Evolutionary conservation across 2,329 filamentous ascomycete species (phyloP), one percentile per base, ranked within the genome.

Genomic region (Trichoderma gracile): DNA sequence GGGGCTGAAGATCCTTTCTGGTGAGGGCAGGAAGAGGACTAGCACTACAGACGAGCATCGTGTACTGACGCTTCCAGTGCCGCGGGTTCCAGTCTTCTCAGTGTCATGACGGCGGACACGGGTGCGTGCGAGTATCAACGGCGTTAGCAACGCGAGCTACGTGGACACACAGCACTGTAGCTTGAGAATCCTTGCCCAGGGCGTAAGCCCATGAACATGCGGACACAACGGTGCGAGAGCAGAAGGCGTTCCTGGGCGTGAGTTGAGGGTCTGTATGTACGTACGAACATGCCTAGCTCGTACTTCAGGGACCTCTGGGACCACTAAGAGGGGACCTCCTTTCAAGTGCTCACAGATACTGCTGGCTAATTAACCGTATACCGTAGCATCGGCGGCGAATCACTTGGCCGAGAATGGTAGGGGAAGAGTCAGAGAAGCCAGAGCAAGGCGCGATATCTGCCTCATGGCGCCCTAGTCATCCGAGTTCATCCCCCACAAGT

Each of bases 401-500:
- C 33, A 15, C 49, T 33, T 52, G 53, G 27, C 43, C 53, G 38
- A 45, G 19, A 43, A 15, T n/a, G 38, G 52, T 43, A 55, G 52
- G 33, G 33, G 42, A 15, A 21, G 9, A 19, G 43, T 19, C n/a
- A 19, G 43, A 19, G 19, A 45, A 9, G 33, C 33, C 33, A 21
- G 43, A 21, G 38, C 23, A 42, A 42, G 5, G n/a, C 25, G 23
- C 27, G 7, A 38, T 38, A 38, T 38, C 19, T 49, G 56, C 58
- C 47, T 53, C 58, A 61, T 53, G 58, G 58, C 38, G 38, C 58
- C 47, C 58, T 19, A 27, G 58, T 53, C 23, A 21, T n/a, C 58
- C n/a, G 19, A n/a, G 47, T 15, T 30, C 33, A 52, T 53, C 47
- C 58, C 54, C 58, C 58, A 61, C 58, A 61, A n/a, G 53, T 38